phyloP scores from a whole-genome alignment of 495 filamentous ascomycete genomes.

The Aspergillus egyptiacus region DNA sequence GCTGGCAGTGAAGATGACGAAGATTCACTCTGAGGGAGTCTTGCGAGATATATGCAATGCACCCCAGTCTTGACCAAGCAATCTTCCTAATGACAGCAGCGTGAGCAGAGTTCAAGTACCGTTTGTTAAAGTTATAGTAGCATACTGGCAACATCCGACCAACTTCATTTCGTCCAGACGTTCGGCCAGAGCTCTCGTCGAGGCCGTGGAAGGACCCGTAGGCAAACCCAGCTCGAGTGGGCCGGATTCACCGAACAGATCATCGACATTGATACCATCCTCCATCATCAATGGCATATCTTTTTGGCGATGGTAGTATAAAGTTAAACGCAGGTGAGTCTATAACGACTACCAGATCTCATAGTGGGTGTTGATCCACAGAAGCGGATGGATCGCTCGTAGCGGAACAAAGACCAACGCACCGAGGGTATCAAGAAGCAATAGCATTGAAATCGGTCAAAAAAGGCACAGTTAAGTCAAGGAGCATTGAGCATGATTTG shows the following conservation, averaged over 20 bases:
- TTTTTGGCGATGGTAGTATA: conserved; percentile 1
- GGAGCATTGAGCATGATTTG: background rate
- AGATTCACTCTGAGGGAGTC: conserved; percentile 63
- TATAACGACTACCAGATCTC: conserved; percentile 7
- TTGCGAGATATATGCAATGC: conserved; percentile 74
- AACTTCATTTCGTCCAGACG: conserved; percentile 73
- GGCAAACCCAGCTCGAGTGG: conserved; percentile 47
- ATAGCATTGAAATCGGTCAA: background rate
- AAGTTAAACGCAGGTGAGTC: background rate
- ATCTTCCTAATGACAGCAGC: conserved; percentile 53
- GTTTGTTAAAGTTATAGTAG: conserved; percentile 12
- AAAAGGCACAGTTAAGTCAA: background rate
- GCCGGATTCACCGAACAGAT: conserved; percentile 70
- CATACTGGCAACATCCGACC: conserved; percentile 80
- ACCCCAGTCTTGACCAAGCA: conserved; percentile 85
- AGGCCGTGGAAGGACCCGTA: conserved; percentile 46
- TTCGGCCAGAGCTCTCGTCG: conserved; percentile 61
- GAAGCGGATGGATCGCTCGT: conserved; percentile 1
- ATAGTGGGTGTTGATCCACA: conserved; percentile 12
- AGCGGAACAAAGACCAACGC: background rate
- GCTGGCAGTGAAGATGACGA: conserved; percentile 62
- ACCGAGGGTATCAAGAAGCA: background rate
- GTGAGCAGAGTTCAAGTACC: background rate
- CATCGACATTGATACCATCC: conserved; percentile 61
- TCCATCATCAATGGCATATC: conserved; percentile 57